Evolutionary conservation across 257 asterid genomes (phyloP), one percentile per base, ranked within the genome.

Genomic region (Paraleonurus japonicus): DNA sequence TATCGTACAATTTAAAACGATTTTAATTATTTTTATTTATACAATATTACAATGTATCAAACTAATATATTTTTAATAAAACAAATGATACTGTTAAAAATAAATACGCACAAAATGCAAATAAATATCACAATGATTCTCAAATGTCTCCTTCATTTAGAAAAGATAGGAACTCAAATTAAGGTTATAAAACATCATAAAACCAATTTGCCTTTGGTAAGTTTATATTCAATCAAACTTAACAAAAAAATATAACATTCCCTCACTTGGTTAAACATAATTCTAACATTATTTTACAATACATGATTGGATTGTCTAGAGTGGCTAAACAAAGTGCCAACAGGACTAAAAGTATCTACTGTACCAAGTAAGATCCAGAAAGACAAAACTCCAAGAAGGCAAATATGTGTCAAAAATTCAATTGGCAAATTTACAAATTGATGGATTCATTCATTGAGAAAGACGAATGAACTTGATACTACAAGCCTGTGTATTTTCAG

Each of bases 341-440:
- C 13, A 32, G 68, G 73, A 66, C 73, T 9, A 57, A 39, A 65
- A 55, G 51, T 64, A 17, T 17, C 54, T 37, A 51, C 54, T 59
- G 57, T 32, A 65, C 65, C 28, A 39, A 17, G 16, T 53, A 41
- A 57, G 48, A 66, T 39, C 69, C 70, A 65, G 41, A 66, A 43
- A 24, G 20, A 71, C 51, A 30, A 43, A 71, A 70, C 23, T 26
- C 5, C 24, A 16, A 27, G 19, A 4, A 50, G 22, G 20, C 39
- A 43, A 12, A 58, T 32, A 57, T 58, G 53, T 43, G 33, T 48
- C 57, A 47, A n/a, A 48, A 67, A 28, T 43, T 53, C 28, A 17
- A 20, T 27, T 75, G 65, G 47, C 62, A 75, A 67, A 70, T 62
- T 51, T 75, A 81, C 75, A 75, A 66, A 67, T 72, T 58, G 76